phyloP scores from a whole-genome alignment of 225 moss, liverwort and hornwort species.

The Marchantia paleacea region DNA sequence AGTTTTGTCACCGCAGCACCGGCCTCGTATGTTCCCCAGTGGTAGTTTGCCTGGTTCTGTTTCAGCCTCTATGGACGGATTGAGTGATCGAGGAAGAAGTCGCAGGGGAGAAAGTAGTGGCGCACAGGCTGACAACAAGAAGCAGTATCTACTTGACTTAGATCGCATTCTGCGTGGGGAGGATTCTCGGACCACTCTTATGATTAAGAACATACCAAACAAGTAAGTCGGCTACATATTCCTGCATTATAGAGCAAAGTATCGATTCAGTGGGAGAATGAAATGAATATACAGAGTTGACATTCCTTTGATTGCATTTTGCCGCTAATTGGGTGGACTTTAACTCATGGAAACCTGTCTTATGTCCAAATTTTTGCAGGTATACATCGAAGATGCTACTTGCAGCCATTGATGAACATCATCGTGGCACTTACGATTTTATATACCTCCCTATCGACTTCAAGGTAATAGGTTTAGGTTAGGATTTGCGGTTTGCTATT shows the following conservation, averaged over 20 bases:
- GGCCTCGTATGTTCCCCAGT: constrained; percentile 73
- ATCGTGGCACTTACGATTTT: constrained; percentile 97
- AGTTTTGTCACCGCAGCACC: constrained; percentile 85
- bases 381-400: constrained; percentile 99
- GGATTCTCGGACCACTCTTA: constrained; percentile 81
- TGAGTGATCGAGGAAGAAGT: constrained; percentile 75
- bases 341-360: not conserved
- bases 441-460: constrained; percentile 98
- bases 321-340: not conserved
- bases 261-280: not conserved
- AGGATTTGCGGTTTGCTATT: too few relatives aligned
- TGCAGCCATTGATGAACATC: constrained; percentile 95
- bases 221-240: constrained; percentile 48
- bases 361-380: constrained; percentile 34
- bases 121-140: constrained; percentile 88
- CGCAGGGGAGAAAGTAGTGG: constrained; percentile 75
- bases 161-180: constrained; percentile 94
- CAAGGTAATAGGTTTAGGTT: constrained; percentile 50
- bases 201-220: constrained; percentile 98
- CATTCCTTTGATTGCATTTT: not conserved
- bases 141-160: constrained; percentile 95
- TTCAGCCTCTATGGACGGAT: constrained; percentile 61
- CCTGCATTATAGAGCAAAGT: not conserved
- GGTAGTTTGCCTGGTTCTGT: constrained; percentile 62
- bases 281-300: not conserved